Base-by-base conservation (phyloP, 768 basidiomycete genomes). In the Lentinula edodes region DNA sequence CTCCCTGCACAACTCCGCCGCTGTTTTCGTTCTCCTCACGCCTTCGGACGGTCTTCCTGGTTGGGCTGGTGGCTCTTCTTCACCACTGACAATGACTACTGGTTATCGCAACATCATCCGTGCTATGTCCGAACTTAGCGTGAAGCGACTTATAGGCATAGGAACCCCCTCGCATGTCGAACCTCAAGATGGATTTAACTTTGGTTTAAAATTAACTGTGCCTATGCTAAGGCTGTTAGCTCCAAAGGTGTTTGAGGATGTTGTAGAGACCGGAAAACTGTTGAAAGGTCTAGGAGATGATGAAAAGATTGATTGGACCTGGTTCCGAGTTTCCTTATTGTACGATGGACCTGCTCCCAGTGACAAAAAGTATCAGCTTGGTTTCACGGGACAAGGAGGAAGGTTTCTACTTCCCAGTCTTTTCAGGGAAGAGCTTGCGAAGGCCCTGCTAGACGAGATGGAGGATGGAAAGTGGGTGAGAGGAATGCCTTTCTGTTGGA, bases 401-500 rank as follows among this genome's bases (percentile, higher is more conserved):
- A n/a, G 53, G 20, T 18, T 54, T 20, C 6, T 4, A 38, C 34
- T 54, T 41, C 53, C 53, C 12, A 54, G 34, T 36, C 53, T 54
- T 38, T 54, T 38, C 6, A 54, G 53, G 53, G 18, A 54, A 12
- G 53, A 54, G 18, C 53, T 54, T 13, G 35, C 53, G n/a, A 54
- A 54, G n/a, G 52, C 52, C 16, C 15, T 52, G 34, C 36, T 52
- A 9, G 53, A 54, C n/a, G 53, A 54, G 16, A 54, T 54, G 35
- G 7, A 54, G 35, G 35, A 54, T 6, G 12, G 53, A 39, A 54
- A 54, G 9, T 54, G 53, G 53, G 35, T 54, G 9, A 39, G 20
- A 36, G 53, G 36, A 18, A 54, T 54, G 38, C 53, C 53, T 12
- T 54, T 54, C n/a, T 54, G 53, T 54, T 54, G 53, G 34, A 39